Evolutionary conservation across 148 eudicot species (phyloP).

Genomic region (Rheum nobile): DNA sequence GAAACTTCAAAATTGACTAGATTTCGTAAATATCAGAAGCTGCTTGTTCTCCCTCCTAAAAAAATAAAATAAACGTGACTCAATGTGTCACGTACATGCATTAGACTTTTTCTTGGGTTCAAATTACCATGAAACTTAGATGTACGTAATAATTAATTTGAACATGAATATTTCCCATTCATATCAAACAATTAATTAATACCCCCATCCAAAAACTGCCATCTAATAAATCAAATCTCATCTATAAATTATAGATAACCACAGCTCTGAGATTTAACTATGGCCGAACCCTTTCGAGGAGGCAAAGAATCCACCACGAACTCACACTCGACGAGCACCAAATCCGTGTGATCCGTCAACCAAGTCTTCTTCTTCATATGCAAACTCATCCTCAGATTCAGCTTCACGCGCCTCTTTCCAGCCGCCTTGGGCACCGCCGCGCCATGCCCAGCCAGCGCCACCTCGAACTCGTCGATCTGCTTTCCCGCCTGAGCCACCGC

Average conservation of each 20-base stretch:
- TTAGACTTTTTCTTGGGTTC: no score
- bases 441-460: slow-evolving; percentile 14
- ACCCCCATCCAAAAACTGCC: not conserved
- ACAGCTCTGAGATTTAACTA: slow-evolving; percentile 42
- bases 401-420: slow-evolving; percentile 7
- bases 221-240: no score
- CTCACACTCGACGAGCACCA: slow-evolving; percentile 27
- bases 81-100: no score
- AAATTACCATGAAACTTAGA: no score
- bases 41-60: not conserved
- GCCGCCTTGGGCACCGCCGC: slow-evolving; percentile 21
- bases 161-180: not conserved
- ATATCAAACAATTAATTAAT: not conserved
- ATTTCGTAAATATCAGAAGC: not conserved
- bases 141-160: no score
- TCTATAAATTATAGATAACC: not conserved
- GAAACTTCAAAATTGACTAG: not conserved
- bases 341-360: slow-evolving; percentile 11
- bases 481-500: slow-evolving; percentile 16
- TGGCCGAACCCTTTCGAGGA: not conserved
- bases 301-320: slow-evolving; percentile 26
- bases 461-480: slow-evolving; percentile 8
- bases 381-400: slow-evolving; percentile 11
- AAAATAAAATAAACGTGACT: no score
- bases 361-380: slow-evolving; percentile 35